Conservation (phyloP, 2,329 filamentous ascomycete genomes). For the Aspergillus floridensis region DNA sequence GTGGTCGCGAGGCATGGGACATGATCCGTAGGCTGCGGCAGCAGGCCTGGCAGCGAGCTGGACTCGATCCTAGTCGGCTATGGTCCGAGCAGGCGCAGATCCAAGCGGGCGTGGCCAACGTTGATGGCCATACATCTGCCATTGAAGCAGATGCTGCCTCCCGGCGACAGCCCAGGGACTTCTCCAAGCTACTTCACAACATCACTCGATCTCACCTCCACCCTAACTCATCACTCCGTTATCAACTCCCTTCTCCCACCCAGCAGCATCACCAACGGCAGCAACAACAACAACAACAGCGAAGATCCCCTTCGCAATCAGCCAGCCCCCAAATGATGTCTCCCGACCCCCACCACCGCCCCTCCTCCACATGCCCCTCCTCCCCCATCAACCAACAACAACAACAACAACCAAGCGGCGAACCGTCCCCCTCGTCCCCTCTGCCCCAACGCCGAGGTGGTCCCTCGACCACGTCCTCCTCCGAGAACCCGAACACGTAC, state of each 20-base stretch:
- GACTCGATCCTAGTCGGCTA: constrained; percentile 45
- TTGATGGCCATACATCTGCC: constrained; percentile 18
- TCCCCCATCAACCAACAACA: constrained; percentile 10
- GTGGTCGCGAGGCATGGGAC: constrained; percentile 49
- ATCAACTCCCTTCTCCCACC: constrained; percentile 20
- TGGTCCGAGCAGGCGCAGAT: constrained; percentile 49
- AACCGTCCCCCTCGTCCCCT: neutral
- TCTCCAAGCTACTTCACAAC: constrained; percentile 35
- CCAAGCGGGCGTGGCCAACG: constrained; percentile 31
- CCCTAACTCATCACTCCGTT: constrained; percentile 25
- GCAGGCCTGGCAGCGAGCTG: constrained; percentile 50
- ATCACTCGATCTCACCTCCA: constrained; percentile 33
- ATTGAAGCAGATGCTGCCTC: constrained; percentile 11
- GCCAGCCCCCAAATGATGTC: constrained; percentile 9
- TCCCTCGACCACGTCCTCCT: constrained; percentile 14
- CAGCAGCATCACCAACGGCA: neutral
- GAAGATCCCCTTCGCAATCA: constrained; percentile 6
- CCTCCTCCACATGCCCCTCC: constrained; percentile 16
- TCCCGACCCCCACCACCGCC: neutral
- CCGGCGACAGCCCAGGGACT: constrained; percentile 28
- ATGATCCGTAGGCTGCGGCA: constrained; percentile 49
- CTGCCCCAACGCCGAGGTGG: neutral
- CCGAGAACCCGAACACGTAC: neutral
- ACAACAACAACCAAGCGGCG: neutral
- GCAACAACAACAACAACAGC: too few relatives aligned